A percentile compares a stretch with the other conserved stretches of the same genome.
These are phyloP conservation scores for Schizophyllum amplum DNA, from an alignment of 1,284 basidiomycete species.

Conservation along the genomic window DNA sequence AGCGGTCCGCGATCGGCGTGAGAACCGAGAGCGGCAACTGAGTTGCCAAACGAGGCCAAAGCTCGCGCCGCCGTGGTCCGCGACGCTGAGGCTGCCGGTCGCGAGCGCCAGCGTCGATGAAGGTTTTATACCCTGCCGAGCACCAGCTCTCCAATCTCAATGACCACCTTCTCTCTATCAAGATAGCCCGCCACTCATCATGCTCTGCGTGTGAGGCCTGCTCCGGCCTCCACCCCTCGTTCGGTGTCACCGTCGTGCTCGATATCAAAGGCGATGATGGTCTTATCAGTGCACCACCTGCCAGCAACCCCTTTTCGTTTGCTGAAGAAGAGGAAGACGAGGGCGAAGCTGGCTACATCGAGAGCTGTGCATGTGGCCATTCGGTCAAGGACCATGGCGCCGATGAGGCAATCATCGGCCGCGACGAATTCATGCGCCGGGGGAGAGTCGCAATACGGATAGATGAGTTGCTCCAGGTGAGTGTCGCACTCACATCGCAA, in stretches of 20 bases:
- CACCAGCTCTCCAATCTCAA: slow-evolving; percentile 38
- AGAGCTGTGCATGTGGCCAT: slow-evolving; percentile 72
- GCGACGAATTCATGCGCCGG: slow-evolving; percentile 60
- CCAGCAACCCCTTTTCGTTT: neutral
- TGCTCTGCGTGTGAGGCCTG: slow-evolving; percentile 57
- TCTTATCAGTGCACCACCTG: neutral
- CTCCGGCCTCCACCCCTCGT: slow-evolving; percentile 59
- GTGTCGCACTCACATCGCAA: slow-evolving; percentile 12
- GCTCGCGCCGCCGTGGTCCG: neutral
- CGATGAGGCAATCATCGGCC: slow-evolving; percentile 45
- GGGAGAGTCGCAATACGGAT: slow-evolving; percentile 74
- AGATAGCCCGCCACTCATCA: slow-evolving; percentile 67
- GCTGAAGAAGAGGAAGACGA: slow-evolving; percentile 54
- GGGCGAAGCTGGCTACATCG: slow-evolving; percentile 47
- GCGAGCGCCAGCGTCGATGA: slow-evolving; percentile 34
- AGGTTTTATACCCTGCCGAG: slow-evolving; percentile 55
- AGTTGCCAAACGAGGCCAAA: neutral
- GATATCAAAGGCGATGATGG: slow-evolving; percentile 39
- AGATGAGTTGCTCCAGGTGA: slow-evolving; percentile 79
- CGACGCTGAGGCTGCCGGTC: too few relatives aligned
- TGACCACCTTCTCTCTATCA: slow-evolving; percentile 46
- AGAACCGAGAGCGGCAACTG: neutral
- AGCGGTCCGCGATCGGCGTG: neutral
- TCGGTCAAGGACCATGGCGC: slow-evolving; percentile 62
- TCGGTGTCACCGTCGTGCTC: slow-evolving; percentile 44